phyloP scores from a whole-genome alignment of 345 rosid genomes.

The Reutealis trisperma region DNA sequence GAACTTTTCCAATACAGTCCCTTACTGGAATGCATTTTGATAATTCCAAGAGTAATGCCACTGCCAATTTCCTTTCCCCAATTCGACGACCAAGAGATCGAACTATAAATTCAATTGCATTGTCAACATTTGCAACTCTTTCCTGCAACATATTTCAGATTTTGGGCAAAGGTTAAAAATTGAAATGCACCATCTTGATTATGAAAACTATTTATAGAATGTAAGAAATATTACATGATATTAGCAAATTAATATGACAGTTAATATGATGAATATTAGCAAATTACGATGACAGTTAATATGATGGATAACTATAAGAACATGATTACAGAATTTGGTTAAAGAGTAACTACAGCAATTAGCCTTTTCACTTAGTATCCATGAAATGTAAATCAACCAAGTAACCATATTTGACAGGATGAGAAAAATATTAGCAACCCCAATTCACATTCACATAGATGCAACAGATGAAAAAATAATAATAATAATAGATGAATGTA shows the following conservation, averaged over 20 bases:
- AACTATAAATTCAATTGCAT: slow-evolving; percentile 54
- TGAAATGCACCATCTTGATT: not conserved
- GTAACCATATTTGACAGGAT: not conserved
- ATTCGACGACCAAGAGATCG: slow-evolving; percentile 58
- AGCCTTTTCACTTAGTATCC: too few species aligned
- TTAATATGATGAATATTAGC: not conserved
- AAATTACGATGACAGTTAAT: not conserved
- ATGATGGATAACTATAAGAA: not conserved
- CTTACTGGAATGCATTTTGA: slow-evolving; percentile 38
- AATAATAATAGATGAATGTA: not conserved
- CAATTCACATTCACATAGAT: not conserved
- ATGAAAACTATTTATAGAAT: slow-evolving; percentile 5
- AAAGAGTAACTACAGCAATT: not conserved
- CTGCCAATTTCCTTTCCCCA: slow-evolving; percentile 61
- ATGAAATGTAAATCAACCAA: not conserved
- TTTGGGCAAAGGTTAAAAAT: slow-evolving; percentile 14
- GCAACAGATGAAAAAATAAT: not conserved
- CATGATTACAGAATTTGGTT: not conserved
- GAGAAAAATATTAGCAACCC: not conserved
- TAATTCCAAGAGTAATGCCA: slow-evolving; percentile 50
- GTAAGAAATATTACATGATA: not conserved
- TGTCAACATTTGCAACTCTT: slow-evolving; percentile 46
- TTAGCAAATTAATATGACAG: not conserved
- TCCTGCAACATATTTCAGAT: slow-evolving; percentile 44
- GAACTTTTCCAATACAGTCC: slow-evolving; percentile 54